These are phyloP conservation scores for Haplosporangium sp. DNA, from an alignment of 371 early-diverging fungal genomes.

Conservation along the genomic window DNA sequence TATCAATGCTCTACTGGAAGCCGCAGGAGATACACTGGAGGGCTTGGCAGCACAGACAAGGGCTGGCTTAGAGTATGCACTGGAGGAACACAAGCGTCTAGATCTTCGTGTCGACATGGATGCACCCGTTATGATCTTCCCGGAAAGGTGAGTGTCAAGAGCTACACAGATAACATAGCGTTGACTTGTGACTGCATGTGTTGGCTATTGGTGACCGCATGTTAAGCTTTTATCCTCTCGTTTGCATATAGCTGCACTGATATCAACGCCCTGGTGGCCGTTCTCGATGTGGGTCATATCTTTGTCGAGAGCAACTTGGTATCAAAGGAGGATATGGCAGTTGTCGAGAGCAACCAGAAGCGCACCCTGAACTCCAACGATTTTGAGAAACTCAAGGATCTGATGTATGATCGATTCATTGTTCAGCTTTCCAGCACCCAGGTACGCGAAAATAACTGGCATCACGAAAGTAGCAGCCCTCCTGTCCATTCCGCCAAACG, in stretches of 20 bases:
- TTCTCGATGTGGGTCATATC: constrained; percentile 95
- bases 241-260: constrained; percentile 70
- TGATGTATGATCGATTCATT: constrained; percentile 93
- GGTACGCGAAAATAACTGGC: constrained; percentile 53
- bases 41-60: constrained; percentile 91
- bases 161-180: constrained; percentile 30
- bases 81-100: constrained; percentile 89
- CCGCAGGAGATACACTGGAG: constrained; percentile 91
- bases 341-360: constrained; percentile 76
- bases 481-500: too few species aligned
- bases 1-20: constrained; percentile 76
- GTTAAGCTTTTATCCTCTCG: background rate
- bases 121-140: constrained; percentile 97
- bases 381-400: constrained; percentile 73
- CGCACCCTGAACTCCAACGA: constrained; percentile 72
- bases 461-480: too few species aligned
- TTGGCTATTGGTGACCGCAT: background rate
- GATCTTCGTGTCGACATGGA: constrained; percentile 95
- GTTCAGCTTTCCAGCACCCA: constrained; percentile 86
- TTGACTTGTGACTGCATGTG: background rate
- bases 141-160: constrained; percentile 67
- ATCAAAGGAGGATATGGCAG: constrained; percentile 71
- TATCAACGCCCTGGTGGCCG: constrained; percentile 73
- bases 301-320: constrained; percentile 87
- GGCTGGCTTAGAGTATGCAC: constrained; percentile 86